phyloP scores from a whole-genome alignment of 73 alveolate species.

The Halteria grandinella region DNA sequence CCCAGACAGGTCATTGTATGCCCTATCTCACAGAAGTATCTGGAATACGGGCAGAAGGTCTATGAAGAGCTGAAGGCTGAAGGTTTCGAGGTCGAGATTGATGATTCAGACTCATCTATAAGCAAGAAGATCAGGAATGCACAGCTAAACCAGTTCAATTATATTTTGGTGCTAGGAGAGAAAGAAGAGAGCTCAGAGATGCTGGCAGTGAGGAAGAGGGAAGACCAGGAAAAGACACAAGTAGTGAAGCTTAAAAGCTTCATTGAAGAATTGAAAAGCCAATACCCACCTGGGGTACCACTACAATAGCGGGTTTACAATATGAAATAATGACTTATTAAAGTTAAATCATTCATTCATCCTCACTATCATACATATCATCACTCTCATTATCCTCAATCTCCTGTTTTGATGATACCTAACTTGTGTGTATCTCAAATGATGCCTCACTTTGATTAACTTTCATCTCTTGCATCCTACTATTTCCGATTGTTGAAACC shows the following conservation, averaged over 20 bases:
- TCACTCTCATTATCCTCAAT: too few species aligned
- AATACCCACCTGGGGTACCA: neutral
- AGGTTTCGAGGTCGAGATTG: conserved; percentile 90
- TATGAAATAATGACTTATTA: too few species aligned
- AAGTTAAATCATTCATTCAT: too few species aligned
- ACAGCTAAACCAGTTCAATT: conserved; percentile 90
- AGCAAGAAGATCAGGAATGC: conserved; percentile 97
- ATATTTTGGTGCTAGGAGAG: conserved; percentile 97
- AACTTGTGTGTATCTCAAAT: too few species aligned
- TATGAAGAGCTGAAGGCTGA: conserved; percentile 72
- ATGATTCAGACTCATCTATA: conserved; percentile 85
- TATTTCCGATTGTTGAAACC: too few species aligned
- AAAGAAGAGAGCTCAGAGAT: conserved; percentile 88
- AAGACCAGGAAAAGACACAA: conserved; percentile 70
- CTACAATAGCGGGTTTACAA: too few species aligned
- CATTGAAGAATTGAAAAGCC: neutral
- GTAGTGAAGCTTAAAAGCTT: neutral
- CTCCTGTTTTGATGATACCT: too few species aligned
- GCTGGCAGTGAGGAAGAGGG: conserved; percentile 96
- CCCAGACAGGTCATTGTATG: conserved; percentile 97
- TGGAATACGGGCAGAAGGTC: conserved; percentile 77
- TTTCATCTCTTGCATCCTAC: too few species aligned
- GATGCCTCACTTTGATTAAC: too few species aligned
- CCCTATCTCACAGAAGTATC: conserved; percentile 83
- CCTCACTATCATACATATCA: too few species aligned